These are phyloP conservation scores for Tricholoma matsutake DNA, from an alignment of 768 basidiomycete genomes.

Conservation along the genomic window DNA sequence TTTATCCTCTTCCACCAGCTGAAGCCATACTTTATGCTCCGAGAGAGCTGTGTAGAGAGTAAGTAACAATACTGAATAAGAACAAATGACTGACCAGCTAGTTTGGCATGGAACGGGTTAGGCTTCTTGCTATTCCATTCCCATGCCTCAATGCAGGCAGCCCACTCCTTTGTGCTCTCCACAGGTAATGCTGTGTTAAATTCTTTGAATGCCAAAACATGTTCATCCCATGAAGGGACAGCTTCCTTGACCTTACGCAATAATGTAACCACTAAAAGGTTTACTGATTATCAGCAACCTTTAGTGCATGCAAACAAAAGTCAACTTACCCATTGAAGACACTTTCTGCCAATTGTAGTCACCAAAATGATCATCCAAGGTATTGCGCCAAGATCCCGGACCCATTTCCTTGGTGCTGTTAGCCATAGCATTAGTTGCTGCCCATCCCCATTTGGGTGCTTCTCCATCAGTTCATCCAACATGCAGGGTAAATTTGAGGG, in stretches of 20 bases:
- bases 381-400: conserved; percentile 20
- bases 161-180: neutral
- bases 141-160: conserved; percentile 3
- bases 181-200: too few species aligned
- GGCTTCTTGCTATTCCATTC: conserved; percentile 2
- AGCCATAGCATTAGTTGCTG: conserved; percentile 16
- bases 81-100: neutral
- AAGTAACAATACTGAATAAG: neutral
- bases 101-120: conserved; percentile 4
- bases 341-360: conserved; percentile 29
- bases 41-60: conserved; percentile 4
- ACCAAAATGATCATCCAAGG: too few species aligned
- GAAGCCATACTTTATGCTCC: conserved; percentile 5
- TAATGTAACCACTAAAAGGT: conserved; percentile 5
- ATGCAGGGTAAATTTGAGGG: conserved; percentile 20
- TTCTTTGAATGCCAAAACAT: too few species aligned
- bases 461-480: conserved; percentile 20
- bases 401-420: conserved; percentile 24
- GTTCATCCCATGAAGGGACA: too few species aligned
- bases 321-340: conserved; percentile 14
- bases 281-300: neutral
- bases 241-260: conserved; percentile 11
- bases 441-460: conserved; percentile 23
- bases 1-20: conserved; percentile 11
- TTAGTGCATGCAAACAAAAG: neutral